phyloP scores from a whole-genome alignment of 306 rosid species.

The Comarum palustre region DNA sequence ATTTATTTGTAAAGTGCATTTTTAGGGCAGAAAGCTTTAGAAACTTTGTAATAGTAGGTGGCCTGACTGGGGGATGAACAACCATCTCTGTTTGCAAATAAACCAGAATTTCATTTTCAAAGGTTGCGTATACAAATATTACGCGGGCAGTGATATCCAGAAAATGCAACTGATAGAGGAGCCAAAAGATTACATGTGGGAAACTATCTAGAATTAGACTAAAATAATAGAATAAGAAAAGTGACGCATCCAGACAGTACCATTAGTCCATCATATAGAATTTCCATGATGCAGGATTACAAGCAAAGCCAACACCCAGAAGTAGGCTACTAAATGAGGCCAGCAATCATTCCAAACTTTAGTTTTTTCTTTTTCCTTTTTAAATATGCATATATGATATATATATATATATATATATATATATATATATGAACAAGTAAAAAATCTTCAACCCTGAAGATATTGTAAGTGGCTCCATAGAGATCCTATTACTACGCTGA shows the following conservation, averaged over 20 bases:
- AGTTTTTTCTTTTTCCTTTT: no score
- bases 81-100: constrained; percentile 51
- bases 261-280: background rate
- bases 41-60: constrained; percentile 52
- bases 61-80: constrained; percentile 64
- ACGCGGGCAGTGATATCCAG: background rate
- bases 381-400: no score
- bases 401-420: no score
- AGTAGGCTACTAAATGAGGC: background rate
- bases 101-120: background rate
- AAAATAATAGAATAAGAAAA: no score
- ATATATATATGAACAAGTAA: no score
- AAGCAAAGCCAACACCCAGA: background rate
- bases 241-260: no score
- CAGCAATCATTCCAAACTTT: background rate
- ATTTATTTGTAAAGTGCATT: constrained; percentile 88
- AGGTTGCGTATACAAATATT: background rate
- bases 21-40: constrained; percentile 83
- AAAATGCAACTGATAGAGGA: background rate
- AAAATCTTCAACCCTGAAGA: no score
- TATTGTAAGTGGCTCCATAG: no score
- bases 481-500: background rate
- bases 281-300: background rate
- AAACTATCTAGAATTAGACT: background rate
- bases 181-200: background rate